Base-by-base conservation (phyloP, 2,329 filamentous ascomycete genomes). In the Tothia fuscella region DNA sequence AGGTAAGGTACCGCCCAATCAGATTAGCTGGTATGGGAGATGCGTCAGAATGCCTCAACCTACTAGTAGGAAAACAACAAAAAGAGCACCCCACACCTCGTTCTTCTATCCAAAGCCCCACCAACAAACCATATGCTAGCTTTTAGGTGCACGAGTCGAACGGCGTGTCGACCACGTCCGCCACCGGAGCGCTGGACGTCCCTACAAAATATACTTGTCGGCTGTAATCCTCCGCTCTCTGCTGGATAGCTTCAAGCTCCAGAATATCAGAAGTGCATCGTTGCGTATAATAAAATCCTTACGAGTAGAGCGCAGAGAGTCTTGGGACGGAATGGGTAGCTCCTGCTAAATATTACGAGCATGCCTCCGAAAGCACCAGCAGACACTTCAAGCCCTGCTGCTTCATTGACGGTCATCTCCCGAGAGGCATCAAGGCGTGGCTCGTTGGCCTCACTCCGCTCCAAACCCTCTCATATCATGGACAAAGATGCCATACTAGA, bases 401-500 rank as follows among this genome's bases (percentile, higher is more conserved):
- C 41, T 22, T 43, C 41, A 9, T 43, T 33, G 4, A 13, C 21
- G 17, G 41, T n/a, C 20, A 25, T 37, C 20, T 38, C 41, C 19
- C 31, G 4, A 13, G 17, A 10, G 12, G 21, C 36, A 9, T 43
- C 41, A 7, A n/a, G 41, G n/a, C 41, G 41, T 22, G 21, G 32
- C 29, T 43, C 41, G n/a, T 20, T 6, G 5, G 31, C 42, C n/a
- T 44, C 42, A 6, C 10, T 20, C 21, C 19, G 12, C 16, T 40
- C 42, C n/a, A 21, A 35, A 14, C 28, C 42, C 13, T 24, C 25
- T 9, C 17, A 76, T 30, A 82, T 88, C 57, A 82, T 76, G 55
- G 82, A 86, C 48, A 79, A 83, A 44, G 70, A 89, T 28, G 77
- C 82, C 25, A 75, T 81, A 14, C 76, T 95, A 46, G 82, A 93